phyloP scores from a whole-genome alignment of 129 eudicot species.

The Logfia minima region DNA sequence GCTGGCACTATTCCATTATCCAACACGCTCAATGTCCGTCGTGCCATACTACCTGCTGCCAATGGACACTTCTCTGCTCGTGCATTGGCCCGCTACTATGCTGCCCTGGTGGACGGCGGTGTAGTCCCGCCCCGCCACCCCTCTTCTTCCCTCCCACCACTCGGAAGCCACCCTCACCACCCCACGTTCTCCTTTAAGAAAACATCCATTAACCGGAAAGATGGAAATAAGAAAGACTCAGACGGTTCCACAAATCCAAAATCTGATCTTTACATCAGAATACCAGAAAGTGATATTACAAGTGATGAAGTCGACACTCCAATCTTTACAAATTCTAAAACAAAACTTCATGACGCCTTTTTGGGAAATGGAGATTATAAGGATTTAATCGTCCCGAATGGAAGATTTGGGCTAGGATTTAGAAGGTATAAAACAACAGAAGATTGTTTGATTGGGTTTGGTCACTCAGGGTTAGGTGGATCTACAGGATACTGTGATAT shows the following conservation, averaged over 20 bases:
- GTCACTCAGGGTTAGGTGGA: conserved; percentile 95
- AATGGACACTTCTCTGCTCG: conserved; percentile 95
- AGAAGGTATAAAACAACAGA: conserved; percentile 54
- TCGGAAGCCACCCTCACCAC: conserved; percentile 84
- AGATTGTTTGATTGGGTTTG: conserved; percentile 72
- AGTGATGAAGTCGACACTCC: conserved; percentile 13
- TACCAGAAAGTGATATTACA: conserved; percentile 38
- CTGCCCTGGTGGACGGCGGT: conserved; percentile 75
- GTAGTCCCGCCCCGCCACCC: conserved; percentile 62
- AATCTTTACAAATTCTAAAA: conserved; percentile 50
- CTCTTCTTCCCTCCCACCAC: conserved; percentile 60
- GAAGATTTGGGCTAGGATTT: conserved; percentile 85
- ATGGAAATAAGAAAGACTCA: conserved; percentile 32
- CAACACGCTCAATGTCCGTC: conserved; percentile 71
- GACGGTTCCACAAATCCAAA: conserved; percentile 16
- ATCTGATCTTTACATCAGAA: conserved; percentile 37
- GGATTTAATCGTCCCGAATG: conserved; percentile 49
- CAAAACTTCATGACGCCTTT: conserved; percentile 74
- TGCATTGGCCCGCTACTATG: conserved; percentile 94
- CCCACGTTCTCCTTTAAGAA: conserved; percentile 56
- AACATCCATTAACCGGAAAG: conserved; percentile 23
- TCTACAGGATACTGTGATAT: conserved; percentile 82
- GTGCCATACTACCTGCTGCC: conserved; percentile 90
- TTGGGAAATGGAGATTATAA: conserved; percentile 79
- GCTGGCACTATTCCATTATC: conserved; percentile 62